Conservation (phyloP, 805 yeast species). For the Lipomyces mesembrius region DNA sequence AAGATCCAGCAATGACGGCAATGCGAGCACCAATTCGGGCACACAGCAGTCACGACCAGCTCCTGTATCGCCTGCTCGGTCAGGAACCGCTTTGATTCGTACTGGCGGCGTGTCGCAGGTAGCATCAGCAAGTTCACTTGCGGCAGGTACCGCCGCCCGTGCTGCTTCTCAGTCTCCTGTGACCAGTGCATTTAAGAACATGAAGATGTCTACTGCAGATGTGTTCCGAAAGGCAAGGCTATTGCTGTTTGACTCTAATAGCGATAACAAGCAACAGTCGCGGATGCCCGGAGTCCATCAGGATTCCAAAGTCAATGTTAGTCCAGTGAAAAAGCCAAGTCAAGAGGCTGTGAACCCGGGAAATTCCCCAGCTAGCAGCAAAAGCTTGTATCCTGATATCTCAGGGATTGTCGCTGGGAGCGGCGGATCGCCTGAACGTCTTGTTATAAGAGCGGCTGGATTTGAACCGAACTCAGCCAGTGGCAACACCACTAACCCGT, state of each 20-base stretch:
- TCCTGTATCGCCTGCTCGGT: not conserved
- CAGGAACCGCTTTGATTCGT: not conserved
- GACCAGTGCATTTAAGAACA: slow-evolving; percentile 21
- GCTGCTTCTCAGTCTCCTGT: slow-evolving; percentile 27
- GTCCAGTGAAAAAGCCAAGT: slow-evolving; percentile 12
- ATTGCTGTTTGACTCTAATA: slow-evolving; percentile 23
- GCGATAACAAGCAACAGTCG: slow-evolving; percentile 1
- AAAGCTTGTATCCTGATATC: slow-evolving; percentile 30
- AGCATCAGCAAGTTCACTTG: slow-evolving; percentile 15
- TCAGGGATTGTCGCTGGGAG: slow-evolving; percentile 8
- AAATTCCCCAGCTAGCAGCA: not conserved
- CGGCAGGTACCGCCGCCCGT: slow-evolving; percentile 16
- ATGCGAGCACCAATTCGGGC: not conserved
- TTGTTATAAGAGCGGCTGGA: not conserved
- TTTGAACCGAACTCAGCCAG: not conserved
- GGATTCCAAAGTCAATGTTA: not conserved
- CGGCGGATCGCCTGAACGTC: slow-evolving; percentile 18
- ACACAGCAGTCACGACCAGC: not conserved
- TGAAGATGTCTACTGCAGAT: slow-evolving; percentile 36
- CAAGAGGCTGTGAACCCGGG: not conserved
- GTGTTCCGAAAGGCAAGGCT: slow-evolving; percentile 32
- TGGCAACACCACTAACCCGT: slow-evolving; percentile 17
- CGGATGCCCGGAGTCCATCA: slow-evolving; percentile 6
- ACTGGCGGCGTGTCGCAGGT: slow-evolving; percentile 11
- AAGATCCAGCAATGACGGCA: not conserved